These are phyloP conservation scores for Camellia lanceoleosa DNA, from an alignment of 148 eudicot species.

Conservation along the genomic window DNA sequence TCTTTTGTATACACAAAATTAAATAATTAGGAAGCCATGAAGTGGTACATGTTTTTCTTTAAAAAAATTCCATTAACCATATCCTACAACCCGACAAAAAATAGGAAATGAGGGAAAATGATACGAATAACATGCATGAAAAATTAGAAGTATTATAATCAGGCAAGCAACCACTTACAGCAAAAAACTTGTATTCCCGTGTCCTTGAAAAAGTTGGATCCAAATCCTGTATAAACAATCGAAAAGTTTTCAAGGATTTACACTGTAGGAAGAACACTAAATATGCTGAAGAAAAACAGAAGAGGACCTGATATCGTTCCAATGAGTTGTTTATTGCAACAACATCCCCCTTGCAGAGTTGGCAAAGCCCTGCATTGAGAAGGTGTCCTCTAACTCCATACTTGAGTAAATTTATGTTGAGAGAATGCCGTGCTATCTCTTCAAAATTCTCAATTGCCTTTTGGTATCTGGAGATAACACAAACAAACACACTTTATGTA, in stretches of 20 bases:
- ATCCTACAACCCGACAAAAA: too few relatives aligned
- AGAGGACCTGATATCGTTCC: slow-evolving; percentile 60
- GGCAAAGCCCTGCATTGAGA: slow-evolving; percentile 81
- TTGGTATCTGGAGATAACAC: slow-evolving; percentile 38
- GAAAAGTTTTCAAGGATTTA: slow-evolving; percentile 2
- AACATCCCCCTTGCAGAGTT: slow-evolving; percentile 65
- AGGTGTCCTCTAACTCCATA: slow-evolving; percentile 77
- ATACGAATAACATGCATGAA: neutral
- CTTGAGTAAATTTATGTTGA: slow-evolving; percentile 54
- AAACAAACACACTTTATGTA: neutral
- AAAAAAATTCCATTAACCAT: too few relatives aligned
- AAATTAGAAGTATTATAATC: neutral
- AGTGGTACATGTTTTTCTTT: too few relatives aligned
- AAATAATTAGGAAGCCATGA: too few relatives aligned
- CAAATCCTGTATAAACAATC: slow-evolving; percentile 42
- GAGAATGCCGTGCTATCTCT: slow-evolving; percentile 57
- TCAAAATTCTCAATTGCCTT: slow-evolving; percentile 69
- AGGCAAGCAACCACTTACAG: slow-evolving; percentile 35
- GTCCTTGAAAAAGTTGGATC: slow-evolving; percentile 74
- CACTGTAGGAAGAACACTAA: neutral
- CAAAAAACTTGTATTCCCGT: slow-evolving; percentile 53
- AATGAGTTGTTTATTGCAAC: slow-evolving; percentile 64
- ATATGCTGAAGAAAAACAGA: slow-evolving; percentile 5
- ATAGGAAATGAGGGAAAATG: too few relatives aligned
- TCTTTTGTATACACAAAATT: too few relatives aligned